A percentile compares a stretch with the other conserved stretches of the same genome.
These are phyloP conservation scores for Diplocarpon rosae DNA, from an alignment of 2,329 filamentous ascomycete genomes.

Conservation along the genomic window DNA sequence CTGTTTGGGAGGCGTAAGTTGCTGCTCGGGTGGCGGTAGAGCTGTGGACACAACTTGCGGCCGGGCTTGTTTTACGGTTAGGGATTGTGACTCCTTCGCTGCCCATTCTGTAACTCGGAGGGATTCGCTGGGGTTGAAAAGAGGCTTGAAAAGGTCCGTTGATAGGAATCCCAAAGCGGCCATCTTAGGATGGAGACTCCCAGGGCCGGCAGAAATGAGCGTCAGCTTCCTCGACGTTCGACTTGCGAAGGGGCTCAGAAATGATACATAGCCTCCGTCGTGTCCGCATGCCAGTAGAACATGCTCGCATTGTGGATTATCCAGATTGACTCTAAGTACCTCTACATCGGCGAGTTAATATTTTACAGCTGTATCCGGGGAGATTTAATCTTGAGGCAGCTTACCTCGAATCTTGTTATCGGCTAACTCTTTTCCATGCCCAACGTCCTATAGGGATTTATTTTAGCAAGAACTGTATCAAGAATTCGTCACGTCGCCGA, in stretches of 20 bases:
- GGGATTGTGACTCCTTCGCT: not conserved
- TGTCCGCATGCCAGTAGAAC: not conserved
- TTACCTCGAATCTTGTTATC: slow-evolving; percentile 4
- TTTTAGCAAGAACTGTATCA: no score
- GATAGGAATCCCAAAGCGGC: not conserved
- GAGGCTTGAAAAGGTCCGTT: not conserved
- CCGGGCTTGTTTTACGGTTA: not conserved
- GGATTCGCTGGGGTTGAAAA: slow-evolving; percentile 1
- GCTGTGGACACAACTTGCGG: not conserved
- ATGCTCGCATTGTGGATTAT: slow-evolving; percentile 1
- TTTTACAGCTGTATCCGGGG: not conserved
- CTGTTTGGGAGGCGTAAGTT: not conserved
- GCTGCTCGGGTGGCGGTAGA: not conserved
- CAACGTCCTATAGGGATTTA: not conserved
- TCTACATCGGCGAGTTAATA: not conserved
- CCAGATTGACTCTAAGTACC: not conserved
- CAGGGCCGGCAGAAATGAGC: not conserved
- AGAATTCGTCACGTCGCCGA: no score
- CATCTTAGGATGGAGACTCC: slow-evolving; percentile 1
- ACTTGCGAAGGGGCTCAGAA: not conserved
- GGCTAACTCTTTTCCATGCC: not conserved
- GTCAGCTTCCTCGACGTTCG: not conserved
- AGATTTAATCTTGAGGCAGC: not conserved
- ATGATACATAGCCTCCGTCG: not conserved
- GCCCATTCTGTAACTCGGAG: not conserved